Base-by-base conservation (phyloP, 345 rosid genomes). In the Laguncularia racemosa region DNA sequence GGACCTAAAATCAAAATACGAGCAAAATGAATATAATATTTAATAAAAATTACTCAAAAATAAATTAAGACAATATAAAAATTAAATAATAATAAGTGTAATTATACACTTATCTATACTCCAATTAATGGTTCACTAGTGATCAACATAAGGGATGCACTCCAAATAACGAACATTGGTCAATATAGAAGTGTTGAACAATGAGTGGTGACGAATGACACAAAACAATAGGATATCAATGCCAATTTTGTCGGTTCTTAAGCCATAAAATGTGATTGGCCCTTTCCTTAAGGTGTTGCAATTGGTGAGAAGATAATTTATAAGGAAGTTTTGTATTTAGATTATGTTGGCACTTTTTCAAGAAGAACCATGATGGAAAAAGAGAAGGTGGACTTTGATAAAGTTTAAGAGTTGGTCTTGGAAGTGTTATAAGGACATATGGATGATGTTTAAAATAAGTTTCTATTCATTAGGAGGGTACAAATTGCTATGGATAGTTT, bases 81-180 rank as follows among this genome's bases (percentile, higher is more conserved):
- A n/a, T n/a, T n/a, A n/a, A n/a, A n/a, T n/a, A n/a, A n/a, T n/a
- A n/a, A n/a, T n/a, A n/a, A n/a, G n/a, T n/a, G n/a, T n/a, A n/a
- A n/a, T n/a, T n/a, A n/a, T n/a, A n/a, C n/a, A n/a, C n/a, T n/a
- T n/a, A n/a, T n/a, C n/a, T n/a, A n/a, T n/a, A n/a, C 64, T 50
- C 64, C 64, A 2, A 40, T 50, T n/a, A 60, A 28, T 12, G 64
- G 55, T 14, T 60, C 56, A 9, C 33, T 51, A 1, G 64, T 60
- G 16, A 60, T 60, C 55, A 60, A 60, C 20, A 47, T 60, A 16
- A 55, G 64, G 13, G 64, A 60, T 20, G 64, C 64, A 16, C 46
- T 60, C 17, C 64, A 60, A 15, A 60, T 49, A 15, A 7, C 49
- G 18, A 60, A 55, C 48, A 60, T 49, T 9, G 56, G 49, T 19